Conservation (phyloP, 1,284 basidiomycete genomes). For the Apiotrichum mycotoxinovorans region DNA sequence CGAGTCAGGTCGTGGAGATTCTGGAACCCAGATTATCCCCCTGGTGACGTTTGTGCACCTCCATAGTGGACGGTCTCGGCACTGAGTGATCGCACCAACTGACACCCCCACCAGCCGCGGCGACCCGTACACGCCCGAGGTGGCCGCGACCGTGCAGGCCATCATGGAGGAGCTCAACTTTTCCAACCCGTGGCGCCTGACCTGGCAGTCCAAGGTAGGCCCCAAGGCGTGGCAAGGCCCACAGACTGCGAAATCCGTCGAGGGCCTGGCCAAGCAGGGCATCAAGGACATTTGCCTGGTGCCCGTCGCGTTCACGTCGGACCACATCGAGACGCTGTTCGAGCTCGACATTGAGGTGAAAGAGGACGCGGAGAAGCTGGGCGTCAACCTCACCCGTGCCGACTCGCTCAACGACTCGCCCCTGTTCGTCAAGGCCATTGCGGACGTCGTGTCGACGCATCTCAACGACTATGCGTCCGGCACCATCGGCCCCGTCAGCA, state of each 20-base stretch:
- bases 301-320: slow-evolving; percentile 96
- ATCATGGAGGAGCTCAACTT: slow-evolving; percentile 82
- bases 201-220: slow-evolving; percentile 98
- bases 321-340: slow-evolving; percentile 98
- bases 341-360: slow-evolving; percentile 94
- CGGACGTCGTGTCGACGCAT: slow-evolving; percentile 85
- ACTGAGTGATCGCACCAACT: background rate
- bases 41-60: no score
- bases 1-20: no score
- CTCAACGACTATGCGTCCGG: slow-evolving; percentile 59
- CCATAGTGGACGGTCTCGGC: no score
- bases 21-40: no score
- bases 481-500: slow-evolving; percentile 60
- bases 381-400: slow-evolving; percentile 85
- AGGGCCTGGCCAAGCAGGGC: slow-evolving; percentile 84
- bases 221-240: slow-evolving; percentile 98
- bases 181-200: slow-evolving; percentile 72
- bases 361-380: slow-evolving; percentile 85
- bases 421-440: slow-evolving; percentile 92
- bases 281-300: slow-evolving; percentile 84
- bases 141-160: slow-evolving; percentile 84
- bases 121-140: slow-evolving; percentile 94
- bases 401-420: slow-evolving; percentile 98
- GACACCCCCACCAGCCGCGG: slow-evolving; percentile 82
- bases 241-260: slow-evolving; percentile 87